phyloP scores from a whole-genome alignment of 805 yeast genomes.

The Kazachstania psychrophila region DNA sequence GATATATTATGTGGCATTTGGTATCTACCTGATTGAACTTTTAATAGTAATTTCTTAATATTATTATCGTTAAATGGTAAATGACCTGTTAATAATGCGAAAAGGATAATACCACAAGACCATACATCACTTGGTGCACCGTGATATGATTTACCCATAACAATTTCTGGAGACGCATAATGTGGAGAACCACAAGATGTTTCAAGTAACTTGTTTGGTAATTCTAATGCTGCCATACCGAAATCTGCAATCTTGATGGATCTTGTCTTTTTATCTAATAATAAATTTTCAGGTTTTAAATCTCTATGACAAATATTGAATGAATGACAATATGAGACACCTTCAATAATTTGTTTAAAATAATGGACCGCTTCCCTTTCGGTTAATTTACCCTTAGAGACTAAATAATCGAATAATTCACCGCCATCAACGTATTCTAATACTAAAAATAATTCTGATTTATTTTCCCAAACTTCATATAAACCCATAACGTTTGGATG shows the following conservation, averaged over 20 bases:
- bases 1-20: slow-evolving; percentile 62
- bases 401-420: slow-evolving; percentile 67
- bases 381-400: slow-evolving; percentile 55
- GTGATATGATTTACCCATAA: slow-evolving; percentile 66
- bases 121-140: slow-evolving; percentile 82
- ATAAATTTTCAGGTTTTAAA: slow-evolving; percentile 69
- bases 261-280: slow-evolving; percentile 51
- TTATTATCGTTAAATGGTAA: slow-evolving; percentile 79
- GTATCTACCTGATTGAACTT: slow-evolving; percentile 68
- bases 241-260: slow-evolving; percentile 77
- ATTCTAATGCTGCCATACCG: slow-evolving; percentile 83
- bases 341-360: slow-evolving; percentile 68
- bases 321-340: slow-evolving; percentile 74
- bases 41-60: slow-evolving; percentile 56
- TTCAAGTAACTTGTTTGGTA: slow-evolving; percentile 58
- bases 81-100: slow-evolving; percentile 72
- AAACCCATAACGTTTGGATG: slow-evolving; percentile 90
- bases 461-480: slow-evolving; percentile 97
- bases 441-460: slow-evolving; percentile 73
- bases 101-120: slow-evolving; percentile 80
- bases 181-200: slow-evolving; percentile 86
- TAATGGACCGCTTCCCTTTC: slow-evolving; percentile 69
- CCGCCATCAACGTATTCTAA: slow-evolving; percentile 86
- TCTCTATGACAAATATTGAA: slow-evolving; percentile 77
- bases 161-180: slow-evolving; percentile 83